A percentile compares a stretch with the other conserved stretches of the same genome.
phyloP scores from a whole-genome alignment of 2,329 filamentous ascomycete species.

The Chaetomiaceae sp. region DNA sequence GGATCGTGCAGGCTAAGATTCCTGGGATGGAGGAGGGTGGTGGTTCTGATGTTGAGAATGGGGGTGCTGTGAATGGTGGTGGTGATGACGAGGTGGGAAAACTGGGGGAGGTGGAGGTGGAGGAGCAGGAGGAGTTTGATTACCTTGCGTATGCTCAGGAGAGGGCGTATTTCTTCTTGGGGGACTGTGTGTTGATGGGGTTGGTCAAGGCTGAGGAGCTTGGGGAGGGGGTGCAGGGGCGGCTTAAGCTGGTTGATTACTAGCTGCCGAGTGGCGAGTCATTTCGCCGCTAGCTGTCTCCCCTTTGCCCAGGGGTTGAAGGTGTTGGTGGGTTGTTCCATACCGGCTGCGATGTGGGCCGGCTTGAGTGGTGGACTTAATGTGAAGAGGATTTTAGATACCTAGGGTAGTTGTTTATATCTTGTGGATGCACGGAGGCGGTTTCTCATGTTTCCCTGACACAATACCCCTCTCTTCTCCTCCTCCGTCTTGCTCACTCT shows the following conservation, averaged over 20 bases:
- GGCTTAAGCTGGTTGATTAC: slow-evolving; percentile 67
- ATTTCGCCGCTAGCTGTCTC: background rate
- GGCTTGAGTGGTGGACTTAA: no score
- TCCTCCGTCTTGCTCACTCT: no score
- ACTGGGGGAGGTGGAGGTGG: background rate
- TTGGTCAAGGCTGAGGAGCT: slow-evolving; percentile 72
- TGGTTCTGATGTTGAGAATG: slow-evolving; percentile 29
- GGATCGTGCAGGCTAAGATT: slow-evolving; percentile 89
- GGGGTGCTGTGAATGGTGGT: slow-evolving; percentile 34
- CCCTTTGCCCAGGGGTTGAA: background rate
- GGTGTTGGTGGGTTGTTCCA: background rate
- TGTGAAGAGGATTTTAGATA: no score
- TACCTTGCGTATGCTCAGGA: slow-evolving; percentile 91
- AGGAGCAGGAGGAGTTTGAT: slow-evolving; percentile 74
- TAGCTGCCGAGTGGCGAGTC: slow-evolving; percentile 5
- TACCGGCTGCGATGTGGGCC: no score
- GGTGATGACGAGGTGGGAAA: slow-evolving; percentile 39
- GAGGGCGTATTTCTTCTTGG: slow-evolving; percentile 89
- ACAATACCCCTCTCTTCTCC: no score
- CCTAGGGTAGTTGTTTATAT: no score
- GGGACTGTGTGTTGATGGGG: slow-evolving; percentile 75
- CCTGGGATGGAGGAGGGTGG: slow-evolving; percentile 51
- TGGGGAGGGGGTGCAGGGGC: slow-evolving; percentile 58
- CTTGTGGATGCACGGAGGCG: no score
- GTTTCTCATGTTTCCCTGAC: no score